A percentile compares a stretch with the other conserved stretches of the same genome.
Evolutionary conservation across 768 basidiomycete species (phyloP).

Genomic region (Termitomyces eurrhizus): DNA sequence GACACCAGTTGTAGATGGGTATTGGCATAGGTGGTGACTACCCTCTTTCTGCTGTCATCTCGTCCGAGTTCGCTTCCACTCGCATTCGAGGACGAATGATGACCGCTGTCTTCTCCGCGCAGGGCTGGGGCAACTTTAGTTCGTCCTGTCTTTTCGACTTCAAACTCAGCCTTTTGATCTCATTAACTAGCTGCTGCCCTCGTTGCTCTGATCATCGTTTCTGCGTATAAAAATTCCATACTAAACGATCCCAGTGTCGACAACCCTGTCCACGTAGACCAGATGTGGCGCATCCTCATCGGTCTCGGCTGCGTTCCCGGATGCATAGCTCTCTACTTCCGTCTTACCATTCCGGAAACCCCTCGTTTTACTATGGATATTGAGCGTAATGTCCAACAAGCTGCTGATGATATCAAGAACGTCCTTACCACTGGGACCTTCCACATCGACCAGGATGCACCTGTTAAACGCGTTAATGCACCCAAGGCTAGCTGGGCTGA

Average conservation of each 20-base stretch:
- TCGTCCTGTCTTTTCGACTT: constrained; percentile 17
- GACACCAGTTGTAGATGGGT: constrained; percentile 47
- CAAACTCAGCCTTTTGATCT: not conserved
- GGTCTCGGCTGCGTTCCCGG: constrained; percentile 85
- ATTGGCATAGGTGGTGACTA: constrained; percentile 90
- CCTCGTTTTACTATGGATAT: constrained; percentile 93
- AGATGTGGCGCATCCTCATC: constrained; percentile 83
- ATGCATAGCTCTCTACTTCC: constrained; percentile 82
- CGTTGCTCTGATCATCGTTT: constrained; percentile 57
- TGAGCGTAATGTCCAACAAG: constrained; percentile 78
- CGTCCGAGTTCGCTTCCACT: constrained; percentile 83
- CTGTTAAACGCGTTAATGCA: constrained; percentile 56
- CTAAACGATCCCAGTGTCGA: constrained; percentile 34
- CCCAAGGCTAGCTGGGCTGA: constrained; percentile 69
- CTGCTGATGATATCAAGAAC: constrained; percentile 65
- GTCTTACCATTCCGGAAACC: constrained; percentile 89
- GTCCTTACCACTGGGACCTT: constrained; percentile 51
- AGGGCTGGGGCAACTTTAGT: constrained; percentile 88
- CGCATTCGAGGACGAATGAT: constrained; percentile 80
- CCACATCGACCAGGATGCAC: constrained; percentile 50
- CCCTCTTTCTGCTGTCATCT: constrained; percentile 80
- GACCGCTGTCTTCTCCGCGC: constrained; percentile 82
- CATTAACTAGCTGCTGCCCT: constrained; percentile 52
- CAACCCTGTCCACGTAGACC: constrained; percentile 55
- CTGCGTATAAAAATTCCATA: constrained; percentile 64